Conservation (phyloP, 495 filamentous ascomycete species). For the Penicillium longicatenatum region DNA sequence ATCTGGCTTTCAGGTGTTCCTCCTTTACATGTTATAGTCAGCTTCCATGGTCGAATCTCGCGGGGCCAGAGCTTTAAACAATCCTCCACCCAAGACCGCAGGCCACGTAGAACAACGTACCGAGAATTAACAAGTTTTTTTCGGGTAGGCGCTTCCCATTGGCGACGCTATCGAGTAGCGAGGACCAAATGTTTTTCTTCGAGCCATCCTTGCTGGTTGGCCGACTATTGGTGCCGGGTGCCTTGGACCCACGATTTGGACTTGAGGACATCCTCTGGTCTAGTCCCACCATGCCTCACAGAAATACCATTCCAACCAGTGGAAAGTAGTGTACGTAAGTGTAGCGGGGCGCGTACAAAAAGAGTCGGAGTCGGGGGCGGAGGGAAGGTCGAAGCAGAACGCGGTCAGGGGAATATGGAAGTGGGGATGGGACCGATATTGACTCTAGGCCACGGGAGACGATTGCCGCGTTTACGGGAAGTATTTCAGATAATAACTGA, state of each 20-base stretch:
- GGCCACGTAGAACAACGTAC: slow-evolving; percentile 43
- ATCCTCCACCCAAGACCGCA: neutral
- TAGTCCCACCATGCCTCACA: slow-evolving; percentile 40
- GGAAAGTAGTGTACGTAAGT: neutral
- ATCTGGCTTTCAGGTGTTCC: slow-evolving; percentile 86
- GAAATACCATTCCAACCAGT: slow-evolving; percentile 36
- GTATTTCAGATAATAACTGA: neutral
- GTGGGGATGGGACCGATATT: slow-evolving; percentile 9
- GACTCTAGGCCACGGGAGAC: slow-evolving; percentile 4
- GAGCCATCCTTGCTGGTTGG: slow-evolving; percentile 68
- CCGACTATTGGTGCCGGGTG: slow-evolving; percentile 46
- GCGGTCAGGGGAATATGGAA: slow-evolving; percentile 29
- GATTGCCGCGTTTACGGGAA: slow-evolving; percentile 4
- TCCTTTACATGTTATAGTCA: slow-evolving; percentile 49
- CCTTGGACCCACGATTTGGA: slow-evolving; percentile 39
- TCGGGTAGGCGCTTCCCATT: slow-evolving; percentile 89
- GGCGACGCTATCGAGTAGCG: slow-evolving; percentile 87
- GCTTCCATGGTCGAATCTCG: neutral
- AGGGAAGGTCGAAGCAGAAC: slow-evolving; percentile 18
- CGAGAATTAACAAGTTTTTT: slow-evolving; percentile 87
- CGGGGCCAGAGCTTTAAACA: neutral
- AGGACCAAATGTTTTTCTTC: slow-evolving; percentile 92
- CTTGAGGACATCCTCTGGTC: slow-evolving; percentile 47
- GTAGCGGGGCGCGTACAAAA: neutral
- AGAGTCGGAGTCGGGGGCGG: slow-evolving; percentile 13